These are phyloP conservation scores for Hypoxylon lenormandii DNA, from an alignment of 495 filamentous ascomycete species.

Conservation along the genomic window DNA sequence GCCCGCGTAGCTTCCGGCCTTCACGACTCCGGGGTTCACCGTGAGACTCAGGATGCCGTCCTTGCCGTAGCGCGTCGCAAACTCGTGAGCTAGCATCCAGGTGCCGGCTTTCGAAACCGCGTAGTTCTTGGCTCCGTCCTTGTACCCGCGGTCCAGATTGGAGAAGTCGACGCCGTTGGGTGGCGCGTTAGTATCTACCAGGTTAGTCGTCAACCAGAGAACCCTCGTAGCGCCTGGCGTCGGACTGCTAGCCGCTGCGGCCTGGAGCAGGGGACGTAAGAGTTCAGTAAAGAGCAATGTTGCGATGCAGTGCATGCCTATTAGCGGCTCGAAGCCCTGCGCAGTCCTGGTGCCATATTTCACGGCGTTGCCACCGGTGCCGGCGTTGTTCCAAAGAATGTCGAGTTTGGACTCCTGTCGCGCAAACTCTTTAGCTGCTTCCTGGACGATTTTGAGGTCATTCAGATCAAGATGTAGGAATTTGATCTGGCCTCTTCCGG, in stretches of 20 bases:
- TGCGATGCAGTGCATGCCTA: conserved; percentile 55
- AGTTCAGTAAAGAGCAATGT: conserved; percentile 54
- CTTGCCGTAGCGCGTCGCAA: conserved; percentile 15
- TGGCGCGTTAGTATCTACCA: conserved; percentile 44
- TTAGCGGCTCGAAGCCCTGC: conserved; percentile 53
- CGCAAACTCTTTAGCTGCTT: conserved; percentile 31
- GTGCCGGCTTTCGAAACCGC: conserved; percentile 40
- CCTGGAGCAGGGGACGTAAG: conserved; percentile 58
- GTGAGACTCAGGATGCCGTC: conserved; percentile 44
- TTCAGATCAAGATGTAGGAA: conserved; percentile 45
- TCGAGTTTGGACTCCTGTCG: conserved; percentile 40
- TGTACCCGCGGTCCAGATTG: conserved; percentile 46
- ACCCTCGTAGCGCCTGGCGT: conserved; percentile 54
- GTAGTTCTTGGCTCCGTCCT: conserved; percentile 28
- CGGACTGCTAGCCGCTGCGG: conserved; percentile 48
- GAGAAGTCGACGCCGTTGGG: conserved; percentile 48
- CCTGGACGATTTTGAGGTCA: conserved; percentile 39
- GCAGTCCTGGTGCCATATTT: conserved; percentile 31
- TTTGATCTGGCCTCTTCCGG: background rate
- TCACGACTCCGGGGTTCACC: conserved; percentile 59
- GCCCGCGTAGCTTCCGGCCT: conserved; percentile 45
- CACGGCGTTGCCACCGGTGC: conserved; percentile 51
- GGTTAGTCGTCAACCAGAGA: conserved; percentile 54
- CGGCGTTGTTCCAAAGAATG: conserved; percentile 51
- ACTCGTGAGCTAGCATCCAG: conserved; percentile 35